Base-by-base conservation (phyloP, 164 flowering plant genomes). In the Santalum album region DNA sequence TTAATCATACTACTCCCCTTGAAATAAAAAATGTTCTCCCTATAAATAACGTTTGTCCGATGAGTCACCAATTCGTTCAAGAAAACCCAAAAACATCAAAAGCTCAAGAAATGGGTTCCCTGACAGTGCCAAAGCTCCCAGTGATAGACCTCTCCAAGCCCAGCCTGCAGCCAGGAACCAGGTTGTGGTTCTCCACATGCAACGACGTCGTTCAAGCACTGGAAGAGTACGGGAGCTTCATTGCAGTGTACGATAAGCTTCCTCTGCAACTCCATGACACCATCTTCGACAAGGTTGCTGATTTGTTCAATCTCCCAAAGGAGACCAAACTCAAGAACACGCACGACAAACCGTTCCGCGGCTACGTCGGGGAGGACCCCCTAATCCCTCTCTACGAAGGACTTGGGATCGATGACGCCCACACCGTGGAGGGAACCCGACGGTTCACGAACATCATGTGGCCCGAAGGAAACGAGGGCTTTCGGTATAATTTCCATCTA, bases 201-300 rank as follows among this genome's bases (percentile, higher is more conserved):
- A 52, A 58, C 7, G 49, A 63, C 0, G 68, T 79, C 25, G 38
- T 58, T 1, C 21, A 24, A 26, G 76, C 78, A 15, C 67, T 79
- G 17, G 83, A 75, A 63, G 70, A 73, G 24, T 60, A 52, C 56
- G 84, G 84, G 15, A 74, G 77, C 35, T 79, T 79, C 29, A 18
- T 68, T 2, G 66, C 63, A 4, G 48, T 49, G 12, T 68, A 61
- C 39, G 58, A 68, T 25, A 46, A 58, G 45, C 43, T 70, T 19
- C 15, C 73, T 26, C 24, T 44, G 9, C 49, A 70, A 15, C 60
- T 72, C 60, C 64, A 54, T 1, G 26, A 54, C 1, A 34, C 36
- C 9, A 24, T 73, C 21, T 72, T 79, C 15, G 25, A 51, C 7
- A 60, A 58, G 12, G 7, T 65, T 9, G 56, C 69, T 32, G 73